Base-by-base conservation (phyloP, 352 stramenopile species). In the Thalassiosira livingstoniorum region DNA sequence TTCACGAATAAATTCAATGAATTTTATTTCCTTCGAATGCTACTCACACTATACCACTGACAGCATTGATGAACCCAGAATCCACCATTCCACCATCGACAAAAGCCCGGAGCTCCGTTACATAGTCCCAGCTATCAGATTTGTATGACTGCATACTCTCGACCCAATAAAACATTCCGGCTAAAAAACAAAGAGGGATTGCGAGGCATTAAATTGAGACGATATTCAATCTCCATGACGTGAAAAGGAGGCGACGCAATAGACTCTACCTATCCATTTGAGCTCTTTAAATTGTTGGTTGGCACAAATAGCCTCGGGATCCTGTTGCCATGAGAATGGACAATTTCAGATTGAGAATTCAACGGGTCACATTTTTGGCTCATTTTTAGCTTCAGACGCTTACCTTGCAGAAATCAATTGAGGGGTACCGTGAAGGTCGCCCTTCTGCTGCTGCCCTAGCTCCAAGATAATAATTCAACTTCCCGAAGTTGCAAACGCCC, bases 251-350 rank as follows among this genome's bases (percentile, higher is more conserved):
- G n/a, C n/a, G n/a, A n/a, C n/a, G n/a, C n/a, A n/a, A n/a, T n/a
- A n/a, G n/a, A n/a, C n/a, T n/a, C n/a, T n/a, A n/a, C n/a, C n/a
- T 35, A 83, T 74, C 76, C 76, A 83, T 61, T 83, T 83, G 2
- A 83, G 68, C 47, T 83, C 67, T 43, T 64, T 78, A 57, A 64
- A 51, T 58, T 69, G 27, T 25, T 31, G 13, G 34, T 53, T 68
- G 0, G 57, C 27, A 51, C 76, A 83, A 64, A 83, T 83, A 4
- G 11, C 45, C 1, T 83, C 57, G 0, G 76, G 76, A 18, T 78
- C 35, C 29, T 72, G n/a, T n/a, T n/a, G n/a, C n/a, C n/a, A n/a
- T n/a, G n/a, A n/a, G n/a, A n/a, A n/a, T n/a, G n/a, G n/a, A n/a
- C n/a, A n/a, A n/a, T n/a, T n/a, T n/a, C n/a, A n/a, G n/a, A n/a